Evolutionary conservation across 148 eudicot genomes (phyloP).

Genomic region (Selenicereus undatus): DNA sequence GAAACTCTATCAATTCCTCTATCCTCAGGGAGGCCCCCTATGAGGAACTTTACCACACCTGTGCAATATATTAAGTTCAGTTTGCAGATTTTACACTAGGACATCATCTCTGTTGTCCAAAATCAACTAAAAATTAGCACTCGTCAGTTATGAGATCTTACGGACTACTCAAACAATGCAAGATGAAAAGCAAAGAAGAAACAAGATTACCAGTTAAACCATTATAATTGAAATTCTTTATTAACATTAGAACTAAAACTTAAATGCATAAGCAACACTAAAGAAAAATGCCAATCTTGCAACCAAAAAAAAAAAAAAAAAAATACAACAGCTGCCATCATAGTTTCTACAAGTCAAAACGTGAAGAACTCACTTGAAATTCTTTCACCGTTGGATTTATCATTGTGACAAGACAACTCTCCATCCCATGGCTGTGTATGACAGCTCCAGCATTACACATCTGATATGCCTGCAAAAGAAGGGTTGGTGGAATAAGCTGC

Average conservation of each 20-base stretch:
- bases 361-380: constrained; percentile 56
- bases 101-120: background rate
- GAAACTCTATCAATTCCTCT: background rate
- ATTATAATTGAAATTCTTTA: too few species aligned
- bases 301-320: background rate
- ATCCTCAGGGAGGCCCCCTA: background rate
- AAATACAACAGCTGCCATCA: constrained; percentile 1
- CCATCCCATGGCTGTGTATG: constrained; percentile 98
- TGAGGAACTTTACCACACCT: background rate
- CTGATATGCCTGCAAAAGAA: constrained; percentile 62
- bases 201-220: too few species aligned
- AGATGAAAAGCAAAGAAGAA: too few species aligned
- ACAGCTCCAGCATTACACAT: constrained; percentile 96
- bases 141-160: too few species aligned
- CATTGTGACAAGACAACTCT: constrained; percentile 92
- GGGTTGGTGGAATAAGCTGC: background rate
- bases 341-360: background rate
- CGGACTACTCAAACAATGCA: too few species aligned
- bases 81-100: background rate
- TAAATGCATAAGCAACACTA: background rate
- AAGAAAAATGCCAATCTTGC: background rate
- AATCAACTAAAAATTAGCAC: too few species aligned
- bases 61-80: background rate
- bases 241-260: too few species aligned
- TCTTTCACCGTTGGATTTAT: constrained; percentile 80